Percentiles rank a stretch among this genome's conserved stretches.
Evolutionary conservation across 352 stramenopile genomes (phyloP).

Genomic region (Blastocystis hominis): DNA sequence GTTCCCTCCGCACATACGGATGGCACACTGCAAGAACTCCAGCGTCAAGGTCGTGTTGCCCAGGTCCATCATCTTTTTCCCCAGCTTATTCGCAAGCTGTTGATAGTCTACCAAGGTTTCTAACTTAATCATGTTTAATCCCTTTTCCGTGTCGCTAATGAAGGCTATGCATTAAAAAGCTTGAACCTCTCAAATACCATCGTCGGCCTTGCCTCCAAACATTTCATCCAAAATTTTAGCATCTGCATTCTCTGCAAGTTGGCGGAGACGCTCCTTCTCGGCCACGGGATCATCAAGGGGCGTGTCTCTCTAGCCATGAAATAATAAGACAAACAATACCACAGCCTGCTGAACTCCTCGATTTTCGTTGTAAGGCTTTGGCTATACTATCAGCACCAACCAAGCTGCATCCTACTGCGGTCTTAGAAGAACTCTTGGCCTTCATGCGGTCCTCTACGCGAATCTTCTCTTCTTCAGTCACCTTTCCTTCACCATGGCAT

Average conservation of each 20-base stretch:
- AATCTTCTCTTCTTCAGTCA: conserved; percentile 48
- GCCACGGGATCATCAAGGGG: conserved; percentile 54
- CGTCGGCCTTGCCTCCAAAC: conserved; percentile 49
- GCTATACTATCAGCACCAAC: background rate
- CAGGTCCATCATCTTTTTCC: conserved; percentile 34
- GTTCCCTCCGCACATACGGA: conserved; percentile 40
- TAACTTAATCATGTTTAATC: conserved; percentile 52
- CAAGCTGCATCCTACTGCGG: background rate
- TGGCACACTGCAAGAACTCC: conserved; percentile 31
- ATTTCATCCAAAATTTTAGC: conserved; percentile 57
- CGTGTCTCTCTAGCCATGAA: background rate
- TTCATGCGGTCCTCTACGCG: conserved; percentile 57
- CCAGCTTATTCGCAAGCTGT: conserved; percentile 38
- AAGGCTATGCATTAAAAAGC: background rate
- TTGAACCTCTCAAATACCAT: background rate
- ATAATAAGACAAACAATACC: background rate
- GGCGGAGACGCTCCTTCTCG: conserved; percentile 53
- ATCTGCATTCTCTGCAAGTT: conserved; percentile 51
- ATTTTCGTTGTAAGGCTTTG: conserved; percentile 45
- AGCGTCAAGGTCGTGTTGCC: conserved; percentile 23
- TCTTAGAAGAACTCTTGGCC: background rate
- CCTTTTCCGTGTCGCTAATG: conserved; percentile 56
- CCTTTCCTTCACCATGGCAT: conserved; percentile 56
- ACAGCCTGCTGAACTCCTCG: background rate
- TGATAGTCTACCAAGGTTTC: conserved; percentile 38